A percentile compares a stretch with the other conserved stretches of the same genome.
Evolutionary conservation across 2,329 filamentous ascomycete genomes (phyloP).

Genomic region (Trichoderma brevicompactum): DNA sequence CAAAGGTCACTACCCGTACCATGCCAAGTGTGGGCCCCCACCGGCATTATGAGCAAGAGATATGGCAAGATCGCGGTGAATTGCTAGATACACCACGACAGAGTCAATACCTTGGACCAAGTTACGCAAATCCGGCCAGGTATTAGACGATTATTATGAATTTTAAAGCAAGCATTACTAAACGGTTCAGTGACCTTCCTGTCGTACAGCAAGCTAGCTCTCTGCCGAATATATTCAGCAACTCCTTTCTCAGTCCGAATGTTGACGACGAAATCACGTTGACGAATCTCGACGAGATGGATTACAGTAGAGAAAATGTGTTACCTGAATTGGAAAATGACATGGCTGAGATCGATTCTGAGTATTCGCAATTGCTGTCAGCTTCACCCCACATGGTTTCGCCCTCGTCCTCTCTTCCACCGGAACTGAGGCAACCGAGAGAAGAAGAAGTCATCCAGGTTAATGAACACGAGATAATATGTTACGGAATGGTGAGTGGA

Average conservation of each 20-base stretch:
- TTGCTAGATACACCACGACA: not conserved
- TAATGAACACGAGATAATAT: constrained; percentile 6
- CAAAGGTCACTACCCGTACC: not conserved
- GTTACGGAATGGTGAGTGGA: constrained; percentile 11
- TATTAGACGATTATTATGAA: not conserved
- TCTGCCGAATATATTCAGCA: not conserved
- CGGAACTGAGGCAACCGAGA: not conserved
- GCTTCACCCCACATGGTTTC: not conserved
- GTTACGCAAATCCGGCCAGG: constrained; percentile 11
- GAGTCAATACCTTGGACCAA: constrained; percentile 11
- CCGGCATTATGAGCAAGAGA: not conserved
- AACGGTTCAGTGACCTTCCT: not conserved
- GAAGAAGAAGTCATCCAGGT: not conserved
- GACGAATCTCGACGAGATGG: not conserved
- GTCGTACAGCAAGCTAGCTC: not conserved
- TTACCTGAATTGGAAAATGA: not conserved
- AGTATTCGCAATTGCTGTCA: not conserved
- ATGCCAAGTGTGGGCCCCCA: not conserved
- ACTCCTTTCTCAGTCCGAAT: not conserved
- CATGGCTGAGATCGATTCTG: not conserved
- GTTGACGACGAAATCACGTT: not conserved
- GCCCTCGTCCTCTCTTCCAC: not conserved
- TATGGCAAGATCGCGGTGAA: not conserved
- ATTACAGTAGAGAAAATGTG: not conserved
- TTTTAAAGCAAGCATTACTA: not conserved